Base-by-base conservation (phyloP, 345 rosid species). In the Ailanthus altissimus region DNA sequence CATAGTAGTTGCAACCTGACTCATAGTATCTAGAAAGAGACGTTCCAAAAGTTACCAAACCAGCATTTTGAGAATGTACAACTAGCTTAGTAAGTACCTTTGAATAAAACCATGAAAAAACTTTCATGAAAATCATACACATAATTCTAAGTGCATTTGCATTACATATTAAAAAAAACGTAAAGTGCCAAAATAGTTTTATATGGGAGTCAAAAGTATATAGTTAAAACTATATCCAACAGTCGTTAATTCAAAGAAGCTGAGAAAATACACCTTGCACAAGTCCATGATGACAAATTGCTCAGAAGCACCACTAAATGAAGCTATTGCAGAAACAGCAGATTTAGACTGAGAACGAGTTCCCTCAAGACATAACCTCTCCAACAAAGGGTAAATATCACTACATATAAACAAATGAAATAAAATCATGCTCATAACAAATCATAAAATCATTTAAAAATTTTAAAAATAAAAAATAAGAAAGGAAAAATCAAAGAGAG, bases 271-370 rank as follows among this genome's bases (percentile, higher is more conserved):
- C 47, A 93, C 98, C 97, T 94, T 81, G 84, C 92, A 88, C 73
- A 94, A 81, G 56, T 91, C 87, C 45, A 92, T 78, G 65, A 85
- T 78, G 72, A 84, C 80, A 75, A 46, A 75, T 67, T 83, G 79
- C 43, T 81, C 82, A 57, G 99, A 89, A 75, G 87, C 79, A 72
- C 85, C 86, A 79, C 81, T 76, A 75, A 95, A 67, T 63, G 92
- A 87, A 84, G 91, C 90, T 68, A 95, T 88, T 60, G 97, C 93
- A 42, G 93, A 90, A 83, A 93, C 96, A 79, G 97, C 98, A 77
- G 72, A 77, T 85, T 95, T 95, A 45, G 98, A 85, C 85, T 89
- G 96, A 61, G 82, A 51, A 64, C 99, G 94, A 84, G 93, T 88
- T 69, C 99, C 98, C 77, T 86, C 94, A 58, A 86, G 83, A 83